These are phyloP conservation scores for Plasmodium ovale DNA, from an alignment of 169 alveolate genomes.

Conservation along the genomic window DNA sequence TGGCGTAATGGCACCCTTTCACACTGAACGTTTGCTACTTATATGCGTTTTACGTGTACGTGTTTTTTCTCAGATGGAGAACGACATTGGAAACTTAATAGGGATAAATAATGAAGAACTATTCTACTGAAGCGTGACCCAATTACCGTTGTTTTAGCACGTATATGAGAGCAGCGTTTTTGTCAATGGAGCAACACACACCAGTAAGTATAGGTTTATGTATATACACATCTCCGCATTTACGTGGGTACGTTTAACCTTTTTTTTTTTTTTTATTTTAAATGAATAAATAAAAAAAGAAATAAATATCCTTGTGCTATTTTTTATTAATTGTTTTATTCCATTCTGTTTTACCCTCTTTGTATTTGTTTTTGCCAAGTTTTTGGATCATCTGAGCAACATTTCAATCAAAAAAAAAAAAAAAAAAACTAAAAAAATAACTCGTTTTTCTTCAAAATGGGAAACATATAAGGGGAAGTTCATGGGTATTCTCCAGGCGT, in stretches of 20 bases:
- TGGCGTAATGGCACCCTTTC: neutral
- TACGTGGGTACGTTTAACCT: neutral
- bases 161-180: too few relatives aligned
- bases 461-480: too few relatives aligned
- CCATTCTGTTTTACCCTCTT: neutral
- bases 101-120: conserved; percentile 48
- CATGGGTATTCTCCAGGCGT: too few relatives aligned
- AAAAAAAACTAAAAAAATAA: too few relatives aligned
- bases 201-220: neutral
- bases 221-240: too few relatives aligned
- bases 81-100: conserved; percentile 33
- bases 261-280: conserved; percentile 5
- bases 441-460: too few relatives aligned
- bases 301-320: neutral
- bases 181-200: neutral
- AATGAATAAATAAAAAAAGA: conserved; percentile 1
- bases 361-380: neutral
- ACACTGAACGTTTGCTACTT: neutral
- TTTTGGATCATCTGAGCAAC: neutral
- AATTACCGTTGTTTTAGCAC: neutral
- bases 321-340: neutral
- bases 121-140: conserved; percentile 12
- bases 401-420: neutral
- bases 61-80: conserved; percentile 2
- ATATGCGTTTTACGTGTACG: neutral